phyloP scores from a whole-genome alignment of 306 rosid species.

The Gleditsia sinensis region DNA sequence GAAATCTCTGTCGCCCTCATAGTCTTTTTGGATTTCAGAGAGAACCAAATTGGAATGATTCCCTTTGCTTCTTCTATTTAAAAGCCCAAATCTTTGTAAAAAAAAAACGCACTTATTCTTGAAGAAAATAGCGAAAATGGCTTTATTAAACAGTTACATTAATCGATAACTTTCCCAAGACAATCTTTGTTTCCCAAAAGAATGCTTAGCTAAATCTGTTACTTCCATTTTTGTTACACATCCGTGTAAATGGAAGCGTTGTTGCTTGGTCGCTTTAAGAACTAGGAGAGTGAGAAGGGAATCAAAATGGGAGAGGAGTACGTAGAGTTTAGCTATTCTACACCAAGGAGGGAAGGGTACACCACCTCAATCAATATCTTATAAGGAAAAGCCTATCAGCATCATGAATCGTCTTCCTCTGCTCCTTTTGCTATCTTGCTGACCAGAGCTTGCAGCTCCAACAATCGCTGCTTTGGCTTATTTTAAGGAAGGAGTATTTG shows the following conservation, averaged over 20 bases:
- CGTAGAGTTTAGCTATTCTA: background rate
- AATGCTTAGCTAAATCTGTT: slow-evolving; percentile 28
- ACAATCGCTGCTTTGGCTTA: background rate
- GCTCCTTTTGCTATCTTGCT: slow-evolving; percentile 19
- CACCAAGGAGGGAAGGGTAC: slow-evolving; percentile 9
- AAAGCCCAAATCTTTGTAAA: background rate
- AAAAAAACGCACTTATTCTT: slow-evolving; percentile 3
- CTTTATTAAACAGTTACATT: background rate
- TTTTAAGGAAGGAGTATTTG: background rate
- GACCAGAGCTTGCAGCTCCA: slow-evolving; percentile 6
- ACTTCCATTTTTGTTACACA: background rate
- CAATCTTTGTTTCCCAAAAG: slow-evolving; percentile 19
- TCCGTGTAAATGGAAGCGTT: slow-evolving; percentile 21
- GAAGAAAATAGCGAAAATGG: slow-evolving; percentile 22
- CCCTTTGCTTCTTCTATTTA: slow-evolving; percentile 22
- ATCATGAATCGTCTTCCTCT: slow-evolving; percentile 6
- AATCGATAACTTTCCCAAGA: slow-evolving; percentile 23
- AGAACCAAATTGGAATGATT: slow-evolving; percentile 8
- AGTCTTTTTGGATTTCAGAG: background rate
- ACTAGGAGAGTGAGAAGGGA: slow-evolving; percentile 38
- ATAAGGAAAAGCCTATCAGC: background rate
- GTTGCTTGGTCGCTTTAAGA: slow-evolving; percentile 50
- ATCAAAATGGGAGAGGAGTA: slow-evolving; percentile 10
- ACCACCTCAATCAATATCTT: background rate
- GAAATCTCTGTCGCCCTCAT: slow-evolving; percentile 50